Conservation (phyloP, 441 rosid species). For the Theobroma grandiflorum region DNA sequence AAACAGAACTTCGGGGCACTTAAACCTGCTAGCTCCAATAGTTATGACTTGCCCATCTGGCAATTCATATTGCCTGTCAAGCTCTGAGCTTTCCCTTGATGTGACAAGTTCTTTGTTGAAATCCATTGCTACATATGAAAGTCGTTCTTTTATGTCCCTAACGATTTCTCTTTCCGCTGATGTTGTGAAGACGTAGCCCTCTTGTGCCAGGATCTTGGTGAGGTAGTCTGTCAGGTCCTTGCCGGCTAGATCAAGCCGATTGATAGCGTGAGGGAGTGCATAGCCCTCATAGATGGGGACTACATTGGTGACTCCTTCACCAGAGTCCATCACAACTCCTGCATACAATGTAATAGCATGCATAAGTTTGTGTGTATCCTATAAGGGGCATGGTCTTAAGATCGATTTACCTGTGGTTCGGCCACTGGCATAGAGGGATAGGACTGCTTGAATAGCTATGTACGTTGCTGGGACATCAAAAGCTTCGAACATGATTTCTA, state of each 20-base stretch:
- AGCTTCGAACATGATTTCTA: conserved; percentile 34
- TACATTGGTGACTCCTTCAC: conserved; percentile 32
- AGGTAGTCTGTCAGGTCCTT: conserved; percentile 31
- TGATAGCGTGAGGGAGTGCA: conserved; percentile 31
- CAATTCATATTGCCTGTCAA: conserved; percentile 28
- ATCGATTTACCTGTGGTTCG: conserved; percentile 31
- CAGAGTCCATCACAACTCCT: conserved; percentile 35
- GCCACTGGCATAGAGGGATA: conserved; percentile 37
- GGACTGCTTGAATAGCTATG: conserved; percentile 38
- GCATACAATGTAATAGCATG: neutral
- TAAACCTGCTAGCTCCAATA: conserved; percentile 32
- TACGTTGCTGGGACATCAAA: conserved; percentile 33
- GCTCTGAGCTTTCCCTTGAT: conserved; percentile 23
- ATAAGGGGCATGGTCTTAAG: neutral
- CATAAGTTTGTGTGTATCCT: neutral
- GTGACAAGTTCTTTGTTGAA: conserved; percentile 24
- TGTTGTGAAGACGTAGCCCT: conserved; percentile 18
- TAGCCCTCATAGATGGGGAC: conserved; percentile 33
- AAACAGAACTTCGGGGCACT: conserved; percentile 29
- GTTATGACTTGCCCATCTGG: conserved; percentile 35
- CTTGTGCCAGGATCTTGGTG: conserved; percentile 27
- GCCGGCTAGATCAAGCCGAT: conserved; percentile 31
- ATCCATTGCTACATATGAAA: conserved; percentile 28
- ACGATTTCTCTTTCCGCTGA: neutral
- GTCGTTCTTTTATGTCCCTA: conserved; percentile 27